These are phyloP conservation scores for Mangifera indica DNA, from an alignment of 345 rosid genomes.

Conservation along the genomic window DNA sequence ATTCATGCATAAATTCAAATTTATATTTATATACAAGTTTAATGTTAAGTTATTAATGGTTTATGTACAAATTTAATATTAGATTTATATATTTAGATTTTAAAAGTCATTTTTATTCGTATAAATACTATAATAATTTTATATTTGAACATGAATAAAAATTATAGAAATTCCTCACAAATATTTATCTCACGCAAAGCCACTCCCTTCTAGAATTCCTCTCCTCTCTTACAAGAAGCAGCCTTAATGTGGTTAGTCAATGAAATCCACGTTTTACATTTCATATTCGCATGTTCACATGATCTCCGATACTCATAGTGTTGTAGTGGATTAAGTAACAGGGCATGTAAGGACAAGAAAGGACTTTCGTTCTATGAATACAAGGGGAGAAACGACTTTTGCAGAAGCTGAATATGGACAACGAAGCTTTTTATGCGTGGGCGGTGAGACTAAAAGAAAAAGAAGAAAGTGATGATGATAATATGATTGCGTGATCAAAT, in stretches of 20 bases:
- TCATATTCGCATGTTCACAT: not conserved
- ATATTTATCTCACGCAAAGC: too few species aligned
- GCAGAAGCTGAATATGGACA: not conserved
- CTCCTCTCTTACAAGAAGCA: too few species aligned
- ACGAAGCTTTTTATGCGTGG: not conserved
- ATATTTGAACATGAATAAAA: too few species aligned
- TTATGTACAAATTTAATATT: too few species aligned
- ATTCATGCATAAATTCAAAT: too few species aligned
- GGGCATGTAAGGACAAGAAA: conserved; percentile 14
- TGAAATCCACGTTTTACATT: not conserved
- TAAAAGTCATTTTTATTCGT: too few species aligned
- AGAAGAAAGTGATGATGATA: not conserved
- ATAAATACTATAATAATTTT: too few species aligned
- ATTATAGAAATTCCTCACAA: too few species aligned
- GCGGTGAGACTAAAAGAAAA: not conserved
- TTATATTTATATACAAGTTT: too few species aligned
- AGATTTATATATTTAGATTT: too few species aligned
- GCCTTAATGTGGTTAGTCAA: not conserved
- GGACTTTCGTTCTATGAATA: conserved; percentile 16
- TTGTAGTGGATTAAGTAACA: not conserved
- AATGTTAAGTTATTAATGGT: too few species aligned
- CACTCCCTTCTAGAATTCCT: too few species aligned
- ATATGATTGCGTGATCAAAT: not conserved
- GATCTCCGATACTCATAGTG: not conserved
- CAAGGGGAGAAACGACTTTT: not conserved